Conservation (phyloP, 345 rosid genomes). For the Geranium rotundifolium region DNA sequence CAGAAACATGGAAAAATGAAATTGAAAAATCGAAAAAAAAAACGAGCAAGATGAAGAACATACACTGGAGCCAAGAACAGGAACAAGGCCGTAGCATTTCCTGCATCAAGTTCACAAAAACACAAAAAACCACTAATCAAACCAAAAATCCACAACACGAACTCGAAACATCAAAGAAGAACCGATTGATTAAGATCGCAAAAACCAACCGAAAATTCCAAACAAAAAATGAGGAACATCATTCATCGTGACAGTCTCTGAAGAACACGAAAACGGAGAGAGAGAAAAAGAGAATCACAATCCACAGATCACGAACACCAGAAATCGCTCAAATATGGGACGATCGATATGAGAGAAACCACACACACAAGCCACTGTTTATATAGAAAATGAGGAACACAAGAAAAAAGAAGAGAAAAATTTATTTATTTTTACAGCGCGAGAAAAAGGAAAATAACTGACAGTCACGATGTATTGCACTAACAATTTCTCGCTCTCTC, state of each 20-base stretch:
- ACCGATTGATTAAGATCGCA: background rate
- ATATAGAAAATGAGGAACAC: too few species aligned
- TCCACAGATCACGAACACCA: too few species aligned
- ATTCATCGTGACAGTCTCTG: too few species aligned
- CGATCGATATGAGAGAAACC: too few species aligned
- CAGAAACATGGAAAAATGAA: background rate
- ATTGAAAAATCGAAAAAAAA: background rate
- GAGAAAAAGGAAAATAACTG: too few species aligned
- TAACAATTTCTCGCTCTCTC: too few species aligned
- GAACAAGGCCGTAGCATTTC: slow-evolving; percentile 92
- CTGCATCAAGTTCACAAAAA: slow-evolving; percentile 26
- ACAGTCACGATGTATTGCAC: too few species aligned
- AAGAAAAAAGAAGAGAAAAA: too few species aligned
- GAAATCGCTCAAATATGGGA: too few species aligned
- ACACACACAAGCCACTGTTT: too few species aligned
- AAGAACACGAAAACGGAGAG: slow-evolving; percentile 19
- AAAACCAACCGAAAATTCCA: slow-evolving; percentile 68
- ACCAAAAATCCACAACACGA: slow-evolving; percentile 8
- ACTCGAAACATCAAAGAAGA: background rate
- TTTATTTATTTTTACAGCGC: too few species aligned
- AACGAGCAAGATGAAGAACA: slow-evolving; percentile 9
- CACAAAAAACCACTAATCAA: background rate
- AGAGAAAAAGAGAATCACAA: background rate
- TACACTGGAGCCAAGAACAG: slow-evolving; percentile 91
- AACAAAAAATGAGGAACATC: slow-evolving; percentile 63